Base-by-base conservation (phyloP, 2,329 filamentous ascomycete species). In the Dichotomopilus funicola region DNA sequence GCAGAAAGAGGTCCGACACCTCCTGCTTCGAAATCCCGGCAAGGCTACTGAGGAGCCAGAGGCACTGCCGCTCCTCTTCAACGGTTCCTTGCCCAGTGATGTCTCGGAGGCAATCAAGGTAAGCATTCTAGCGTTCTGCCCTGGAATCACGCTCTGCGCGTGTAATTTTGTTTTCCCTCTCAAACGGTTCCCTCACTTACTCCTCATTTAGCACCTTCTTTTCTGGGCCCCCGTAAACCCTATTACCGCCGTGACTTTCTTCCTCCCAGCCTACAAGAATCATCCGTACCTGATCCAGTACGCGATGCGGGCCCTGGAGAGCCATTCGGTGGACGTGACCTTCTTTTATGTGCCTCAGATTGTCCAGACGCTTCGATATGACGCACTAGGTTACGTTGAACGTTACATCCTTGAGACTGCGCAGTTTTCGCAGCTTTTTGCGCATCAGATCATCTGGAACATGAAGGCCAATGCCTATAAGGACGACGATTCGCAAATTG, bases 361-460 rank as follows among this genome's bases (percentile, higher is more conserved):
- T 64, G 94, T 99, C 11, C 94, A 99, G 70, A 88, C 89, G 44
- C 79, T 99, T 44, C 87, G 94, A 53, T 96, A 97, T 65, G 94
- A 99, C 75, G 82, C 81, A 10, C 78, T 99, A 31, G 94, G 94
- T 54, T 99, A 99, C 67, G 91, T 96, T 2, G 91, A 96, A 71
- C 83, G 92, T 45, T 99, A 96, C 67, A 97, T 99, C 54, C 79
- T 97, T 12, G 94, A 99, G 73, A 96, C 95, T 0, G 94, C 91
- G 1, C 92, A 95, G 65, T 91, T 96, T 67, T 97, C 94, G n/a
- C 94, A 97, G 70, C 75, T 97, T 7, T 99, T 99, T 71, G 92
- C 95, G 2, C 95, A 99, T 70, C 94, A 99, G 66, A 97, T 99
- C 63, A 99, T 99, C 68, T 99, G 95, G 94, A 99, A 99, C 70